Base-by-base conservation (phyloP, 192 early-diverging fungal genomes). In the Rhizoclosmatium globosum region DNA sequence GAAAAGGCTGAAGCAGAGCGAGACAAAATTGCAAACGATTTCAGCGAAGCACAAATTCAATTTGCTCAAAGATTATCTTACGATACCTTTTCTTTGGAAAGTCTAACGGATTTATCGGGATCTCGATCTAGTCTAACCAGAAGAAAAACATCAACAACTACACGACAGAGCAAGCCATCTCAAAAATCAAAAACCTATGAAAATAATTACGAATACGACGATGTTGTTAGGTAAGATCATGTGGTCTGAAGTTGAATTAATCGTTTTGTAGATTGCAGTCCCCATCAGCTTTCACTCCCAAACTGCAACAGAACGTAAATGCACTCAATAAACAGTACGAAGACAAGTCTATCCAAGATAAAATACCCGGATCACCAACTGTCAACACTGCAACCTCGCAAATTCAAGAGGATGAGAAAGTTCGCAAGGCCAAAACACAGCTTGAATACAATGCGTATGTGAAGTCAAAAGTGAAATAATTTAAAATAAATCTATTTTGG, bases 391-490 rank as follows among this genome's bases (percentile, higher is more conserved):
- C 31, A 21, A 17, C 17, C 19, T 17, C 21, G 57, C 57, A 6
- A 58, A 21, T n/a, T 2, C 57, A 58, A 21, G 68, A 19, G 4
- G 60, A 42, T 65, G 78, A 79, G 6, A 62, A 64, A 50, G 38
- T 79, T 39, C 38, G 62, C 6, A 61, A 47, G 47, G 78, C 70
- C 1, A 71, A 64, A 61, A 79, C 78, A 56, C 69, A 73, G 46
- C 47, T 79, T 23, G 78, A 79, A 64, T 73, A 79, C 50, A 79
- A 79, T 56, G 62, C 61, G 15, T 79, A 79, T 41, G 78, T 79
- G 6, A 71, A 70, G 44, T 13, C 42, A 46, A 72, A 79, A 71
- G 43, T 19, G 38, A 46, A 64, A 3, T 62, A 21, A 62, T 19
- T 7, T 39, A 62, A 62, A 21, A 62, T 19, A 62, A 56, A 56